Evolutionary conservation across 1,139 yeast species (phyloP), one percentile per base, ranked within the genome.

Genomic region (Diutina pseudorugosa): DNA sequence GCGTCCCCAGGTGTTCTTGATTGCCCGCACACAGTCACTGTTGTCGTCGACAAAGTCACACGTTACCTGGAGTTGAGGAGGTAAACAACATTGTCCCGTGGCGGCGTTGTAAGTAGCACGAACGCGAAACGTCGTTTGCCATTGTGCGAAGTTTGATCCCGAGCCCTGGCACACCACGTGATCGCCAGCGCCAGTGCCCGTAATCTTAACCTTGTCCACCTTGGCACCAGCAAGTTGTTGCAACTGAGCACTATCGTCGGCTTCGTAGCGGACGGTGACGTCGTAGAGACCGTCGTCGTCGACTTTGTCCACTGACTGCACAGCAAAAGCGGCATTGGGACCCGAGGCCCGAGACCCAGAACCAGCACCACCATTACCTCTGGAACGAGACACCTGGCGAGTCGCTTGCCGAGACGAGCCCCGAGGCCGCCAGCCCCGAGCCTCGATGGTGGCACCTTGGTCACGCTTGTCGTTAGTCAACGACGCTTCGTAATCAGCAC

Each of bases 191-290:
- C 23, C n/a, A 16, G 47, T 44, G 12, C 47, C 47, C 4, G 33
- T 23, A 19, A 44, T 44, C 33, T 44, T 44, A 19, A 44, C 47
- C 33, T 8, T 5, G 9, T 44, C 23, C 11, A 44, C 9, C 47
- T 44, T 44, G 33, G 7, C 33, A 2, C 47, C 47, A 4, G 47
- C 47, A 18, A 21, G 23, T 12, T 44, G 11, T 23, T 44, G 47
- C 19, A 44, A 44, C 11, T 44, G n/a, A 3, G 9, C 47, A 19
- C n/a, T 21, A 11, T 44, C 11, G 33, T 44, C 21, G 16, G 33
- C 47, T 23, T 44, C 47, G 19, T 44, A 44, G 18, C 23, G 21
- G 47, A 44, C 47, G 9, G 47, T 44, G 18, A 44, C 47, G 11
- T 21, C 33, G 19, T 44, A 44, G 6, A 12, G 3, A 4, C 33